These are phyloP conservation scores for Globisporangium spiculum DNA, from an alignment of 352 stramenopile genomes.

Conservation along the genomic window DNA sequence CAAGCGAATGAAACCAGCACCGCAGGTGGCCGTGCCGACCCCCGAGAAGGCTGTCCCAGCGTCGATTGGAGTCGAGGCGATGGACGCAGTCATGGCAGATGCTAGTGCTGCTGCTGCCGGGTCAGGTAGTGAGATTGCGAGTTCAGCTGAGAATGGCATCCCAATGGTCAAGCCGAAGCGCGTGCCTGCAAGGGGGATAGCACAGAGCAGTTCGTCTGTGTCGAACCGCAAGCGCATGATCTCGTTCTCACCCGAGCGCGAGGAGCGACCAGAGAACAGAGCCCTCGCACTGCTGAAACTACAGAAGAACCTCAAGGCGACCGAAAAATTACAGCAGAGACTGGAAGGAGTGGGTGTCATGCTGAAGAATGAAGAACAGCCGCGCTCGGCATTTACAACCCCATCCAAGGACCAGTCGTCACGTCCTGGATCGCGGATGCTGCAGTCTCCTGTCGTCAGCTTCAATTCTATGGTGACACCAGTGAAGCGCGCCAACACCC, in stretches of 20 bases:
- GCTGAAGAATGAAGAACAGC: constrained; percentile 11
- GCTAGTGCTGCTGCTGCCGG: neutral
- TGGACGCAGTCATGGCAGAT: neutral
- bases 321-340: constrained; percentile 61
- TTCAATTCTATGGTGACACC: constrained; percentile 11
- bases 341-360: constrained; percentile 36
- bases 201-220: constrained; percentile 66
- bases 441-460: constrained; percentile 7
- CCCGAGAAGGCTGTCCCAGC: constrained; percentile 26
- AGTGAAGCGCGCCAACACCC: constrained; percentile 5
- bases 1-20: constrained; percentile 14
- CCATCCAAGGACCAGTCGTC: constrained; percentile 12
- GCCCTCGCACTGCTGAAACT: constrained; percentile 50
- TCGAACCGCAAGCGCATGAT: constrained; percentile 78
- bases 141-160: neutral
- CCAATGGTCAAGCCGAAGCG: constrained; percentile 13
- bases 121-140: neutral
- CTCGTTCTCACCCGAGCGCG: constrained; percentile 71
- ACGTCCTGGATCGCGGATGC: neutral
- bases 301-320: constrained; percentile 72
- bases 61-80: constrained; percentile 10
- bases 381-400: constrained; percentile 17
- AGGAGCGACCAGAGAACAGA: constrained; percentile 48
- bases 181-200: constrained; percentile 45
- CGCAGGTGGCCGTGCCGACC: constrained; percentile 25